Base-by-base conservation (phyloP, 2,329 filamentous ascomycete genomes). In the Tolypocladium album region DNA sequence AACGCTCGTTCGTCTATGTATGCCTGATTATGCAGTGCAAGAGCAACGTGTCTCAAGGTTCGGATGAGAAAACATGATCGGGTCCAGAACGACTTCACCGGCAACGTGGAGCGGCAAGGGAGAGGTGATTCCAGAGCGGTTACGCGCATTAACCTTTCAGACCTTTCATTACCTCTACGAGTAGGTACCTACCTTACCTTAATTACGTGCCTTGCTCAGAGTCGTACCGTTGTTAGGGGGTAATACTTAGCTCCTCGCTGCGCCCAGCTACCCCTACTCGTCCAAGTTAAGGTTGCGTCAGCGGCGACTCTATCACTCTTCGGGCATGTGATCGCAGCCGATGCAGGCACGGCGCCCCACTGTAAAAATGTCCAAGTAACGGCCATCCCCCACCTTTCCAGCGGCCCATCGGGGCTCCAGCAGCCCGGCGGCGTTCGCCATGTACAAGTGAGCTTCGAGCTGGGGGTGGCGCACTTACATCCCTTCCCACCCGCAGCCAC, bases 321-420 rank as follows among this genome's bases (percentile, higher is more conserved):
- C 31, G 50, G 50, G 50, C 50, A 55, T 55, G 50, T 55, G 50
- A 55, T 55, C 36, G 50, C 50, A 3, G 31, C 17, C 50, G 50
- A 36, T 36, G 50, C 27, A n/a, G 61, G 58, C 61, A 55, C 40
- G 9, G 22, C 57, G 64, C 63, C 64, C 67, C 70, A 64, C 65
- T 64, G 62, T 63, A 66, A 59, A 70, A 68, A 69, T 70, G 65
- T 66, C 62, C 70, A 72, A 70, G 69, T 70, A 72, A 45, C 58
- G 64, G 58, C 68, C 64, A 65, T 64, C 65, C 68, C 68, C 70
- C 69, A 64, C 66, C 56, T 65, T 38, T 3, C 47, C 47, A n/a
- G 50, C 50, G 20, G 8, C 58, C 17, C 36, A 22, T 43, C n/a
- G 50, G 47, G 50, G 20, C 50, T 22, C 20, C 31, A 34, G 11